A percentile compares a stretch with the other conserved stretches of the same genome.
phyloP scores from a whole-genome alignment of 345 rosid genomes.

The Syzygium aromaticum region DNA sequence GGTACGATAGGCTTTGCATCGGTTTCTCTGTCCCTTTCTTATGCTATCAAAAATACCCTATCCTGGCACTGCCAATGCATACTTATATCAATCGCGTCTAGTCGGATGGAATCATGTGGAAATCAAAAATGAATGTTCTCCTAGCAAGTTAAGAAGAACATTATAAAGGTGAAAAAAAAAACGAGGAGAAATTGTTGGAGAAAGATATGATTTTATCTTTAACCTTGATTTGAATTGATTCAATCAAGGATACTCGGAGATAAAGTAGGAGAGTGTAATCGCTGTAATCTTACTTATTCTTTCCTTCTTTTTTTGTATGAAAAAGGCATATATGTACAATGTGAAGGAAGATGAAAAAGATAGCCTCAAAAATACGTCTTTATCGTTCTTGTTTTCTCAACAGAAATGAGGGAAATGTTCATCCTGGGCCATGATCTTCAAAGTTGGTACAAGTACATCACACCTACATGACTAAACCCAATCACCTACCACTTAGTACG shows the following conservation, averaged over 20 bases:
- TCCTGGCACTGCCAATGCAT: too few relatives aligned
- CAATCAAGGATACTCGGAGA: too few relatives aligned
- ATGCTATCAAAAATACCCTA: background rate
- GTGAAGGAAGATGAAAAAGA: too few relatives aligned
- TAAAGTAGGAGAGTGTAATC: too few relatives aligned
- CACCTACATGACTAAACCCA: background rate
- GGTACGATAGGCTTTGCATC: background rate
- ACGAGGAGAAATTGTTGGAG: too few relatives aligned
- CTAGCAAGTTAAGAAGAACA: fast-evolving
- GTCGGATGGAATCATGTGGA: background rate
- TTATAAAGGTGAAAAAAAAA: background rate
- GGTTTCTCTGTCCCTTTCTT: background rate
- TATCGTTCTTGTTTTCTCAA: too few relatives aligned
- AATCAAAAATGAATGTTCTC: background rate
- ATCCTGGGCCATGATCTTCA: background rate
- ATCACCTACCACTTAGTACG: background rate
- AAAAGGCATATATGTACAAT: too few relatives aligned
- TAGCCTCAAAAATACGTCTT: too few relatives aligned
- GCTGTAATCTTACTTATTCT: too few relatives aligned
- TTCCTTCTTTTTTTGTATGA: too few relatives aligned
- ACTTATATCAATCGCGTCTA: fast-evolving
- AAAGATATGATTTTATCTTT: too few relatives aligned
- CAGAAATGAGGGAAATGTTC: background rate
- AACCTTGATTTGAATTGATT: too few relatives aligned
- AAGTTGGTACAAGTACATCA: background rate